phyloP scores from a whole-genome alignment of 139 green algal genomes.

The Coelastrella sp. region DNA sequence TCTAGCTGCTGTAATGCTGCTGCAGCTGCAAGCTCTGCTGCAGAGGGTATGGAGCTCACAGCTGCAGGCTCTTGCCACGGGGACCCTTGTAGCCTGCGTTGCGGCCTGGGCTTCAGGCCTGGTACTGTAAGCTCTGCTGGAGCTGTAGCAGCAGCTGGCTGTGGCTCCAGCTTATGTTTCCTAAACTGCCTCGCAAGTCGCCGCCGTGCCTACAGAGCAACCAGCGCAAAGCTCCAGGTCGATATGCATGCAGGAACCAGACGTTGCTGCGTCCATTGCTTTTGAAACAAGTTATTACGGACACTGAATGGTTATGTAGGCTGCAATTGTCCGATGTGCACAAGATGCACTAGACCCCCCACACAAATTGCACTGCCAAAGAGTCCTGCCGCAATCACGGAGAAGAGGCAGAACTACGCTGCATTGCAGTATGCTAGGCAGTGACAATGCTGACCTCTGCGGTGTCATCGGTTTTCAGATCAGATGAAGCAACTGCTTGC shows the following conservation, averaged over 20 bases:
- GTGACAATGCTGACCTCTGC: neutral
- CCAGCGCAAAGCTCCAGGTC: no score
- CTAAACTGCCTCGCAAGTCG: constrained; percentile 39
- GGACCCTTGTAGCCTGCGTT: neutral
- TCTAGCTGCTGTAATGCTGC: constrained; percentile 21
- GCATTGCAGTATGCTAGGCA: no score
- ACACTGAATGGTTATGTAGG: no score
- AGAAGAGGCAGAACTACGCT: no score
- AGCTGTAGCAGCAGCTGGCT: constrained; percentile 29
- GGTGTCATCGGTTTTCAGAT: constrained; percentile 25
- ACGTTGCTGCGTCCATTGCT: no score
- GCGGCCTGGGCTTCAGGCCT: constrained; percentile 4
- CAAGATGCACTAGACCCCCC: no score
- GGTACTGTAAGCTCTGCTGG: neutral
- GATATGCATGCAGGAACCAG: no score
- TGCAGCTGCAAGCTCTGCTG: neutral
- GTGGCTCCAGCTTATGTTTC: constrained; percentile 44
- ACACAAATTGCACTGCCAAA: no score
- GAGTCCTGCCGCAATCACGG: no score
- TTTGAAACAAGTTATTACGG: no score
- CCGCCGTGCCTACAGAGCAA: constrained; percentile 24
- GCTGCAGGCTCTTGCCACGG: neutral
- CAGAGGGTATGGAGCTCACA: neutral
- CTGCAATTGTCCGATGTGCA: no score
- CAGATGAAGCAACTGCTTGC: constrained; percentile 11